phyloP scores from a whole-genome alignment of 139 green algal species.

The Bryopsis sp. region DNA sequence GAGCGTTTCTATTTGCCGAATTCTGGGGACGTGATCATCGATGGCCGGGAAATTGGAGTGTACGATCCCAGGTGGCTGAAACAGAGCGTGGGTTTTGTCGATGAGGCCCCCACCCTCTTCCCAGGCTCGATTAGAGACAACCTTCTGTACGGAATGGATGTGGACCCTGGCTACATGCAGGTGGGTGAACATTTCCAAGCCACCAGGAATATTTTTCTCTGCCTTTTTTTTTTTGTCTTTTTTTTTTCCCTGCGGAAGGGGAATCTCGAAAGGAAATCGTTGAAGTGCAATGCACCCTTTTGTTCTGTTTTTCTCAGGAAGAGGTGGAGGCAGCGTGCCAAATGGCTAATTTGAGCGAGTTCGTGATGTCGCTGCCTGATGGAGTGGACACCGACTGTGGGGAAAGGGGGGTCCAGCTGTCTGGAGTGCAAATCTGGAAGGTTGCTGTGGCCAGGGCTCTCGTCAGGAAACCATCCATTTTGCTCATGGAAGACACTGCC shows the following conservation, averaged over 20 bases:
- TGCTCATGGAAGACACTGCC: too few species aligned
- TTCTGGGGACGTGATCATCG: constrained; percentile 55
- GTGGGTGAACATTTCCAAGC: too few species aligned
- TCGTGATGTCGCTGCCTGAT: constrained; percentile 53
- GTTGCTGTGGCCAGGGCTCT: constrained; percentile 74
- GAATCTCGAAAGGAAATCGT: too few species aligned
- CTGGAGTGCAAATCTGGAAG: constrained; percentile 88
- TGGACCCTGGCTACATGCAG: not conserved
- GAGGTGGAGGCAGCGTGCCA: constrained; percentile 51
- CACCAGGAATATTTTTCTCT: too few species aligned
- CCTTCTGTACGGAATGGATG: constrained; percentile 14
- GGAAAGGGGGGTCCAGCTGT: constrained; percentile 87
- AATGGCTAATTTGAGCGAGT: constrained; percentile 36
- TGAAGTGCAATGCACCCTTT: too few species aligned
- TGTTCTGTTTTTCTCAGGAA: too few species aligned
- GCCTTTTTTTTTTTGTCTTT: too few species aligned
- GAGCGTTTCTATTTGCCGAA: constrained; percentile 78
- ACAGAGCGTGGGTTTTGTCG: constrained; percentile 45
- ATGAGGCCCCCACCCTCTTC: constrained; percentile 38
- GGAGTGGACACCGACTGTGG: constrained; percentile 67
- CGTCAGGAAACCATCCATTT: constrained; percentile 94
- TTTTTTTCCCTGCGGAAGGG: too few species aligned
- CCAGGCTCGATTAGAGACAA: constrained; percentile 31
- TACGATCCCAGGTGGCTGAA: constrained; percentile 61
- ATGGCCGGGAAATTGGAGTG: constrained; percentile 41